Conservation (phyloP, 2,329 filamentous ascomycete genomes). For the Claviceps lovelessii region DNA sequence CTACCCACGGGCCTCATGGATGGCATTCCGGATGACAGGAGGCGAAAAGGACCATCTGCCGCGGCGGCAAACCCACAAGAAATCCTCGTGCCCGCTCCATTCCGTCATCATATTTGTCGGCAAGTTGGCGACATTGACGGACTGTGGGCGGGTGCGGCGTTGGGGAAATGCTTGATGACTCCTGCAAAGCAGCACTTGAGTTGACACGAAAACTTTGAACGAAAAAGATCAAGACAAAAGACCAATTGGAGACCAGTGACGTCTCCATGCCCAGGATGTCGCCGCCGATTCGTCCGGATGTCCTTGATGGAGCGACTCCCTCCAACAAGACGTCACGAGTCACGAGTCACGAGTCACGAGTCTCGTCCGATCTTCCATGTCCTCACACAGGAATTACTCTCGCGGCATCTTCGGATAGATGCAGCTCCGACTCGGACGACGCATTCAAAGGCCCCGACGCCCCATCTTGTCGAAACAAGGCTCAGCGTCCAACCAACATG, state of each 20-base stretch:
- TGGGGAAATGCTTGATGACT: too few species aligned
- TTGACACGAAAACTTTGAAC: too few species aligned
- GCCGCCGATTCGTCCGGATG: neutral
- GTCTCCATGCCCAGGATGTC: too few species aligned
- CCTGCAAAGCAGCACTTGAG: too few species aligned
- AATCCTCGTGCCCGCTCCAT: too few species aligned
- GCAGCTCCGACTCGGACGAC: neutral
- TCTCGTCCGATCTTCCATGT: too few species aligned
- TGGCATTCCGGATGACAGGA: neutral
- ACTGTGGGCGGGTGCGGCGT: too few species aligned
- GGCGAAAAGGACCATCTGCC: too few species aligned
- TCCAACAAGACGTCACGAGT: neutral
- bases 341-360: neutral
- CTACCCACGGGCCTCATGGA: neutral
- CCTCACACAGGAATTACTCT: neutral
- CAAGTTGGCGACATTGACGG: neutral
- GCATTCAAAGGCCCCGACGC: neutral
- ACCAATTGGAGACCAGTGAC: too few species aligned
- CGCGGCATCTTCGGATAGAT: constrained; percentile 1
- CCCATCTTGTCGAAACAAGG: neutral
- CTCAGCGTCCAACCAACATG: neutral
- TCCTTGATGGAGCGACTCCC: neutral
- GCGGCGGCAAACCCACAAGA: too few species aligned
- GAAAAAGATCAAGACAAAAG: too few species aligned
- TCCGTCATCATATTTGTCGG: neutral